Conservation (phyloP, 169 alveolate genomes). For the Plasmodium sp. region DNA sequence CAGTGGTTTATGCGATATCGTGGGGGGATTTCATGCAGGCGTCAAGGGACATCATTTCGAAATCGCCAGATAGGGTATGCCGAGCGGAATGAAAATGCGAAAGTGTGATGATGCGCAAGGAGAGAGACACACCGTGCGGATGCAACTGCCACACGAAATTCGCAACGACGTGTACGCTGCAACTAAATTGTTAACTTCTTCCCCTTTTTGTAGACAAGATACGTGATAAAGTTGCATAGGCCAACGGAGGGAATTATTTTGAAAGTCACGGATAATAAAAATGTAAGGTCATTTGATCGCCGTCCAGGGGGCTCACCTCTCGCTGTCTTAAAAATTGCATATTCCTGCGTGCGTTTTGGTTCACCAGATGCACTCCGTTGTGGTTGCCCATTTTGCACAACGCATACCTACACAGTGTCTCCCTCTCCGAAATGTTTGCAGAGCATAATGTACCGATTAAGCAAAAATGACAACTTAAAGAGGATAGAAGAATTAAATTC, state of each 20-base stretch:
- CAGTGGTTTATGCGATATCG: slow-evolving; percentile 71
- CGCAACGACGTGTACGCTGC: neutral
- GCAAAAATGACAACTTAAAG: slow-evolving; percentile 58
- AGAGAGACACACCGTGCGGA: neutral
- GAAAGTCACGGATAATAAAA: slow-evolving; percentile 67
- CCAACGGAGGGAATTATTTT: slow-evolving; percentile 43
- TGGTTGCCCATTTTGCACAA: neutral
- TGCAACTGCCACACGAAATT: neutral
- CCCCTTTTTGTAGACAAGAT: slow-evolving; percentile 44
- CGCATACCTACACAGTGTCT: neutral
- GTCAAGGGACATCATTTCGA: slow-evolving; percentile 43
- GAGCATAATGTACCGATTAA: slow-evolving; percentile 62
- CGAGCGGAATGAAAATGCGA: neutral
- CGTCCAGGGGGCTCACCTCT: neutral
- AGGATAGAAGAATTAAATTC: slow-evolving; percentile 58
- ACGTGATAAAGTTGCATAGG: slow-evolving; percentile 70
- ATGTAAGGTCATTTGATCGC: slow-evolving; percentile 10
- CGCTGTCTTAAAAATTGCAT: neutral
- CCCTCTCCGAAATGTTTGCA: neutral
- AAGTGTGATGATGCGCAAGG: neutral
- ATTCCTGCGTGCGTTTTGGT: neutral
- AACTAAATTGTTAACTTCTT: slow-evolving; percentile 10
- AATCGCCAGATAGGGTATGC: slow-evolving; percentile 53
- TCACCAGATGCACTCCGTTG: neutral
- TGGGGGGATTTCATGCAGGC: slow-evolving; percentile 65